These are phyloP conservation scores for Tolypocladium amazonense DNA, from an alignment of 2,329 filamentous ascomycete genomes.

Conservation along the genomic window DNA sequence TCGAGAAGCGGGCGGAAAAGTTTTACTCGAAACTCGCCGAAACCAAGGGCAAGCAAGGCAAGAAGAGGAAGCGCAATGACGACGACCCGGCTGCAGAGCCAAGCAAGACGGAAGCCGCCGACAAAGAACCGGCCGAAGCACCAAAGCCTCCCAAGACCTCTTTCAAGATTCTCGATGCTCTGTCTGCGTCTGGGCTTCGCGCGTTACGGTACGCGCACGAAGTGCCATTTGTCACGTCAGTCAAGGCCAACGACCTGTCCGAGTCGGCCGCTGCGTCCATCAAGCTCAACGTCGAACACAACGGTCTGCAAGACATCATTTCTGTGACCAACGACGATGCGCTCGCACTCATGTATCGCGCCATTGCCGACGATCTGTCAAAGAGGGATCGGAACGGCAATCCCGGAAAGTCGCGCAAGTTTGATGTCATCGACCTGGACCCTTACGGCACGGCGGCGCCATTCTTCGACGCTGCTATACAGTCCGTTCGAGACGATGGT, in stretches of 20 bases:
- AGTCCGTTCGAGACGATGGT: slow-evolving; percentile 72
- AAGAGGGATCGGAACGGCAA: slow-evolving; percentile 27
- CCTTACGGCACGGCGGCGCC: slow-evolving; percentile 90
- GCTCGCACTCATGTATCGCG: slow-evolving; percentile 79
- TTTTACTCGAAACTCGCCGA: slow-evolving; percentile 26
- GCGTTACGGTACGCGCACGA: slow-evolving; percentile 88
- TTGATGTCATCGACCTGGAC: slow-evolving; percentile 93
- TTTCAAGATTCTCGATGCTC: slow-evolving; percentile 85
- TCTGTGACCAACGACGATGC: slow-evolving; percentile 71
- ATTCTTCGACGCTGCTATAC: slow-evolving; percentile 84
- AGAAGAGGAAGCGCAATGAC: slow-evolving; percentile 37
- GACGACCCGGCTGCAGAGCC: slow-evolving; percentile 6
- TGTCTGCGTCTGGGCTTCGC: slow-evolving; percentile 87
- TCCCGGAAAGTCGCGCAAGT: slow-evolving; percentile 40
- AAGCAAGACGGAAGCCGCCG: background rate
- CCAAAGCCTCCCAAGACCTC: slow-evolving; percentile 24
- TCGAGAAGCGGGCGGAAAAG: slow-evolving; percentile 34
- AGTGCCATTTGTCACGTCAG: slow-evolving; percentile 68
- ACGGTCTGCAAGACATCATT: slow-evolving; percentile 61
- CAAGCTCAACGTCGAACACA: slow-evolving; percentile 74
- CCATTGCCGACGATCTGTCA: slow-evolving; percentile 44
- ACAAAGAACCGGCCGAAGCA: slow-evolving; percentile 8
- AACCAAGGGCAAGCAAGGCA: slow-evolving; percentile 26
- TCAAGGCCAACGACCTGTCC: slow-evolving; percentile 87
- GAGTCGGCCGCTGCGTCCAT: slow-evolving; percentile 69